Evolutionary conservation across 2,329 filamentous ascomycete species (phyloP), one percentile per base, ranked within the genome.

Genomic region (Claviceps sp.): DNA sequence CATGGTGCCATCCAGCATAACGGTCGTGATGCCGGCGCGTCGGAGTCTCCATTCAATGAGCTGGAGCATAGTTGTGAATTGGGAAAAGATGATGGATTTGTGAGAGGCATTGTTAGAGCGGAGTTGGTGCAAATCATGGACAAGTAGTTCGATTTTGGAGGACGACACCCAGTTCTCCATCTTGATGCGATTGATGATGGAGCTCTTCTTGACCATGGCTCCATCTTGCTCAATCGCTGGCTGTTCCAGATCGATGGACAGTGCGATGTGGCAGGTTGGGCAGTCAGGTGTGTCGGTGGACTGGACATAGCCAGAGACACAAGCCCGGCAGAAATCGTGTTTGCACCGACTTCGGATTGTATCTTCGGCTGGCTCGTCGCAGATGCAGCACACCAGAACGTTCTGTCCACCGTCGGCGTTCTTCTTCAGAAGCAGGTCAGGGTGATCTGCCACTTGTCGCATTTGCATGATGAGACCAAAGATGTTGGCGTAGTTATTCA

Each of bases 391-490:
- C 43, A 95, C 83, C 38, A 95, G 73, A 13, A 95, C 76, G 57
- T 97, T 96, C 67, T 95, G 89, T 2, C 90, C 90, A 50, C 87
- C 87, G 59, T 89, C 82, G 2, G 78, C 79, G 56, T 91, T 81
- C 70, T 93, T 96, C 72, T 91, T 94, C 55, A 97, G 70, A 48
- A 98, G 86, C 38, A 98, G 70, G 69, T 98, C 93, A 0, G 93
- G 93, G 64, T 98, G 93, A 59, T 98, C 93, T 7, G 93, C 89
- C 26, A 96, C 88, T 70, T 98, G 93, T 52, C 93, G 85, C 91
- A 98, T 97, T 67, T 95, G 90, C 89, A 97, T 97, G 63, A 98
- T 96, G 52, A 98, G 77, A 63, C 90, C 91, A 62, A 98, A 98
- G 58, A 98, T 97, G 66, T 98, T 98, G 71, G 93, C 93, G 60